A percentile compares a stretch with the other conserved stretches of the same genome.
Evolutionary conservation across 805 yeast species (phyloP).

Genomic region (Ogataea ramenticola): DNA sequence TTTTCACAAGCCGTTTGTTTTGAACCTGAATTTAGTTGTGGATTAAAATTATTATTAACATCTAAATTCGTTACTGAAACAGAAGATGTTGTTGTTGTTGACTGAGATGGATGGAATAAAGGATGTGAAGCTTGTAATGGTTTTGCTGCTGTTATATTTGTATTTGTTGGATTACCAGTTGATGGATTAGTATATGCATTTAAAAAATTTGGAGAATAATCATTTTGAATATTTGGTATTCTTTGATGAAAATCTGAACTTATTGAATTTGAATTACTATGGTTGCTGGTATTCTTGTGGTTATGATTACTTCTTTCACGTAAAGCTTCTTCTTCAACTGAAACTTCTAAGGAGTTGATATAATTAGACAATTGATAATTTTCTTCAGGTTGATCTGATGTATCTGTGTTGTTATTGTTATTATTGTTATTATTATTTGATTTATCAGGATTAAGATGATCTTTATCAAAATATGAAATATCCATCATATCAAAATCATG

Average conservation of each 20-base stretch:
- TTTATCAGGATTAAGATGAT: neutral
- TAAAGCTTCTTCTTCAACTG: slow-evolving; percentile 20
- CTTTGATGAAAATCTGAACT: neutral
- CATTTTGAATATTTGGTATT: slow-evolving; percentile 6
- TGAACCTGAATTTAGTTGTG: slow-evolving; percentile 2
- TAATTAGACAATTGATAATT: slow-evolving; percentile 20
- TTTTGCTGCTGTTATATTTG: neutral
- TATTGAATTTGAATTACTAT: neutral
- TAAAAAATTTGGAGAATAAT: slow-evolving; percentile 2
- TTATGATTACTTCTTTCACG: slow-evolving; percentile 2
- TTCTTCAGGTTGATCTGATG: neutral
- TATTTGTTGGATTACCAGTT: neutral
- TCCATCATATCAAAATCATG: slow-evolving; percentile 18
- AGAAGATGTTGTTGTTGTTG: slow-evolving; percentile 2
- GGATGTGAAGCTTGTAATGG: neutral
- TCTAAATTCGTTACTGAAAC: neutral
- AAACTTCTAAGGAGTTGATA: slow-evolving; percentile 26
- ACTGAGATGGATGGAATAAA: slow-evolving; percentile 1
- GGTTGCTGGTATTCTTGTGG: neutral
- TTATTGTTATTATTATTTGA: neutral
- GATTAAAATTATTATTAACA: neutral
- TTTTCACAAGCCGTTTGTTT: slow-evolving; percentile 61
- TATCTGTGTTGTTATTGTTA: neutral
- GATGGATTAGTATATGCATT: slow-evolving; percentile 4
- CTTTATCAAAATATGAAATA: slow-evolving; percentile 18